Percentiles rank a stretch among this genome's conserved stretches.
Evolutionary conservation across 1,284 basidiomycete species (phyloP).

Genomic region (Phaffia rhodozyma): DNA sequence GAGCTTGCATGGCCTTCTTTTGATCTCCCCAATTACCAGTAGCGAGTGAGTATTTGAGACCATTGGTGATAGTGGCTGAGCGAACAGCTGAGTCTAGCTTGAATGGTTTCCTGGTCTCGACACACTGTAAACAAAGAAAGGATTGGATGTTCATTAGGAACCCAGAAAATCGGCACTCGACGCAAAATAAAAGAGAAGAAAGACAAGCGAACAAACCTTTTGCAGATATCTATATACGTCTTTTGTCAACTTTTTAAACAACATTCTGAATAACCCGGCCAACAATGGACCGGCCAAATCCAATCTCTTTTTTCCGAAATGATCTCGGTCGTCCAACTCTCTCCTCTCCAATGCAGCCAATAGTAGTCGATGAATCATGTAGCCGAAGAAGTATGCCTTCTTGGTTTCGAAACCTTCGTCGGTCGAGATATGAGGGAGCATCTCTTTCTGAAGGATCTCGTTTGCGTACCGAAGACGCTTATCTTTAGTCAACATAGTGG

Average conservation of each 20-base stretch:
- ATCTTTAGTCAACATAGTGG: conserved; percentile 80
- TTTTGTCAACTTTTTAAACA: conserved; percentile 92
- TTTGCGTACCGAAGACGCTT: conserved; percentile 92
- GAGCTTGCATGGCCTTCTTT: conserved; percentile 94
- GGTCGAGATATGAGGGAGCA: conserved; percentile 95
- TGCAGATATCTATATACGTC: conserved; percentile 96
- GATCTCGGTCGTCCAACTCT: conserved; percentile 97
- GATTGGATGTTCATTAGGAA: conserved; percentile 1
- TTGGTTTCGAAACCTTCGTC: conserved; percentile 91
- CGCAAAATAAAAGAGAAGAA: neutral
- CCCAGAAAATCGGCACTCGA: neutral
- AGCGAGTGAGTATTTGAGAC: conserved; percentile 92
- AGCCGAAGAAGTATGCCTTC: conserved; percentile 99
- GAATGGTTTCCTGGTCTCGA: conserved; percentile 94
- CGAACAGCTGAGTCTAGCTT: conserved; percentile 85
- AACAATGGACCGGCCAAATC: conserved; percentile 92
- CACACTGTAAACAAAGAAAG: conserved; percentile 51
- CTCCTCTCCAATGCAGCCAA: conserved; percentile 87
- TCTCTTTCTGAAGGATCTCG: conserved; percentile 97
- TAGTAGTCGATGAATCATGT: conserved; percentile 95
- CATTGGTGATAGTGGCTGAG: conserved; percentile 93
- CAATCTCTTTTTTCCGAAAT: conserved; percentile 96
- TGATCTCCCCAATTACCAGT: conserved; percentile 99
- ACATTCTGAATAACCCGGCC: conserved; percentile 91
- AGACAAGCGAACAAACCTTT: conserved; percentile 49